Base-by-base conservation (phyloP, 371 early-diverging fungal species). In the Lichtheimia ornata region DNA sequence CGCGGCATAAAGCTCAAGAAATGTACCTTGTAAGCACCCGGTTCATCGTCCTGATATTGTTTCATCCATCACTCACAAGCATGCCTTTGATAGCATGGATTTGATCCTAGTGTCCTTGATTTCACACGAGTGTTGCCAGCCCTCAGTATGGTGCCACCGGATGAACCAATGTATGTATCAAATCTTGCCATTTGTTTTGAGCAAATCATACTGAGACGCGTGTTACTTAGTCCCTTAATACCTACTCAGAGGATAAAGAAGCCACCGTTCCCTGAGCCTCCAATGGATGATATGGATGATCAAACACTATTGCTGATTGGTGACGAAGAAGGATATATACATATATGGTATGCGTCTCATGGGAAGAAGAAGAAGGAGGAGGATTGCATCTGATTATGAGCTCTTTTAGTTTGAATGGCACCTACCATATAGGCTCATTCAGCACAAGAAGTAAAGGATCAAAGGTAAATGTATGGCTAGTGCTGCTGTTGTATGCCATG, bases 231-330 rank as follows among this genome's bases (percentile, higher is more conserved):
- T 2, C 59, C 59, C 2, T 28, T 58, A 11, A 27, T 45, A 11
- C 50, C 50, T 6, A 22, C 18, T 18, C 30, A 25, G 22, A 58
- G 50, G 25, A 47, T 27, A 41, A 50, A 50, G n/a, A 49, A 49
- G 20, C 59, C 30, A 22, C 50, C 49, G 40, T 50, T 58, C 18
- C 59, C 59, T 58, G 59, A 58, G 17, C 59, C 28, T 20, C 59
- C 59, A 12, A 30, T 5, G 35, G 59, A 14, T 12, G 17, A 22
- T 13, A 28, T 27, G 35, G 27, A 18, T 3, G 41, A 58, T 14
- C 59, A 58, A 7, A 58, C 59, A 20, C 15, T 58, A 18, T 42
- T 58, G 7, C 51, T 58, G 5, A 27, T 58, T 9, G 59, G 50
- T 18, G 59, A 58, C n/a, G 28, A 50, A n/a, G 14, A 35, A 28